Evolutionary conservation across 345 rosid genomes (phyloP).

Genomic region (Microcos paniculata): DNA sequence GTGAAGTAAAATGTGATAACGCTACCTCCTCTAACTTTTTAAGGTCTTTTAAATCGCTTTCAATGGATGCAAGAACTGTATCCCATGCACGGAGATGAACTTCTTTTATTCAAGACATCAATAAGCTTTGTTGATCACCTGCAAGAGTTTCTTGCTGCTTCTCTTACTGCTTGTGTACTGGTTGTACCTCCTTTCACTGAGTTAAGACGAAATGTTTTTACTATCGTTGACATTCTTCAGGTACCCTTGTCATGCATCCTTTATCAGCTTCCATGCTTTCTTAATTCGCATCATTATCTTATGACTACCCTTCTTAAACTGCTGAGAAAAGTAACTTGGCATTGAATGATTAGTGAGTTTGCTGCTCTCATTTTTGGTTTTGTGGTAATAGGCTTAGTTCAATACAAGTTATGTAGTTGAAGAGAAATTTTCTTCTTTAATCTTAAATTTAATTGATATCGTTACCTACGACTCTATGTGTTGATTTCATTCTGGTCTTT

Average conservation of each 20-base stretch:
- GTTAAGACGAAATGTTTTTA: conserved; percentile 46
- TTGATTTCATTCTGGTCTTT: neutral
- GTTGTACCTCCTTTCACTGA: conserved; percentile 62
- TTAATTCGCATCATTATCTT: neutral
- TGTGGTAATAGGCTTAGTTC: neutral
- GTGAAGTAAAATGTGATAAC: conserved; percentile 11
- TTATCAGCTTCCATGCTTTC: neutral
- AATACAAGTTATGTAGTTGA: neutral
- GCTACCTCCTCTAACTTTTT: conserved; percentile 18
- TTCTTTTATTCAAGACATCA: conserved; percentile 76
- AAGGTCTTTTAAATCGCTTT: conserved; percentile 91
- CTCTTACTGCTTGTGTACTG: conserved; percentile 63
- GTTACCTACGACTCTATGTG: neutral
- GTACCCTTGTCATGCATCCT: conserved; percentile 30
- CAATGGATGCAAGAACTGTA: conserved; percentile 84
- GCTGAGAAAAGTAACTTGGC: neutral
- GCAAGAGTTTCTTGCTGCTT: conserved; percentile 83
- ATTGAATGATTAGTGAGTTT: neutral
- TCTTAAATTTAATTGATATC: neutral
- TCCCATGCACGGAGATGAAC: conserved; percentile 61
- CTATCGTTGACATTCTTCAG: conserved; percentile 64
- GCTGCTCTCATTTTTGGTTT: neutral
- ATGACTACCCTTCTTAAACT: neutral
- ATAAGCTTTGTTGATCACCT: conserved; percentile 89
- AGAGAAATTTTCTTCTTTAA: neutral